Evolutionary conservation across 164 flowering plant species (phyloP).

Genomic region (Warburgia ugandensis): DNA sequence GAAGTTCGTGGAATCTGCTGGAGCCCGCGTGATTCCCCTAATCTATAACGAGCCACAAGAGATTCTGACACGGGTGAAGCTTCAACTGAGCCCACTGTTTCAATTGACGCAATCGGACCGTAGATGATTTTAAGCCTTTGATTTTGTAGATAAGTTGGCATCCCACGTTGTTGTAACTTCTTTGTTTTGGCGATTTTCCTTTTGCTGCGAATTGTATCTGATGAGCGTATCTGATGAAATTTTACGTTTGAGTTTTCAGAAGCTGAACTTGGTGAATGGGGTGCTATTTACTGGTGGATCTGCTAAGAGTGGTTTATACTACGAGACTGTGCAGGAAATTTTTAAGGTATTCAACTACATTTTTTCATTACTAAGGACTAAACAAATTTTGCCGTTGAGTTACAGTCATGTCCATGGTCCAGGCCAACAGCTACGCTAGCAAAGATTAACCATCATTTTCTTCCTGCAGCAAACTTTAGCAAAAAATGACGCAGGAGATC

Average conservation of each 20-base stretch:
- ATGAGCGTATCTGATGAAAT: too few relatives aligned
- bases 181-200: too few relatives aligned
- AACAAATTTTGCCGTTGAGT: too few relatives aligned
- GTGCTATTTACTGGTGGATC: slow-evolving; percentile 95
- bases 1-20: slow-evolving; percentile 90
- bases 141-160: too few relatives aligned
- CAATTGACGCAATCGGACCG: too few relatives aligned
- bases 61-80: slow-evolving; percentile 51
- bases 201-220: too few relatives aligned
- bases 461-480: slow-evolving; percentile 52
- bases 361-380: too few relatives aligned
- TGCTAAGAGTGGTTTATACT: slow-evolving; percentile 78
- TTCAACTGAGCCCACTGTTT: too few relatives aligned
- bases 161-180: too few relatives aligned
- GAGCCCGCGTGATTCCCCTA: slow-evolving; percentile 90
- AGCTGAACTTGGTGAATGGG: slow-evolving; percentile 85
- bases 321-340: slow-evolving; percentile 42
- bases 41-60: slow-evolving; percentile 80
- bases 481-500: slow-evolving; percentile 86
- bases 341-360: slow-evolving; percentile 57
- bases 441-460: slow-evolving; percentile 3
- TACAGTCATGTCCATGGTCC: too few relatives aligned
- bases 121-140: too few relatives aligned
- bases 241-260: slow-evolving; percentile 68
- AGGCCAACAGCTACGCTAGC: too few relatives aligned